Percentiles rank a stretch among this genome's conserved stretches.
These are phyloP conservation scores for Lactarius deliciosus DNA, from an alignment of 768 basidiomycete species.

Conservation along the genomic window DNA sequence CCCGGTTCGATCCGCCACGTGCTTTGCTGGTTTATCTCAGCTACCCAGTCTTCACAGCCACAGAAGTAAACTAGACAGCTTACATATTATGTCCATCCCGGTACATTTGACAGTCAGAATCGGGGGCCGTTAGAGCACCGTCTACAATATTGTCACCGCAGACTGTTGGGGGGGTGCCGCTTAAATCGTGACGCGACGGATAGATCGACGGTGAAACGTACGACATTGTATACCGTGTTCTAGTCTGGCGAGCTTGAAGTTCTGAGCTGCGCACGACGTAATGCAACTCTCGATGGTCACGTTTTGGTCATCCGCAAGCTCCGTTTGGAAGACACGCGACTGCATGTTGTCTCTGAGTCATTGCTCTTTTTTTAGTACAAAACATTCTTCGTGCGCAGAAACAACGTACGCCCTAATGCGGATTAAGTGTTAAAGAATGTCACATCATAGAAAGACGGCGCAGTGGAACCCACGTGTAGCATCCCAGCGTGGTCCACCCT, in stretches of 20 bases:
- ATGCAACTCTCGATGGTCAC: constrained; percentile 68
- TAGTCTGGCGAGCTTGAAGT: constrained; percentile 65
- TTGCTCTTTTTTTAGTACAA: constrained; percentile 8
- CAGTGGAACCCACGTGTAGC: constrained; percentile 50
- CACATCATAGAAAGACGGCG: constrained; percentile 1
- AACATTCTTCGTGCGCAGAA: background rate
- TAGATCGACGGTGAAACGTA: constrained; percentile 36
- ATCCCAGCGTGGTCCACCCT: constrained; percentile 59
- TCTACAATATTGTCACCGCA: constrained; percentile 67
- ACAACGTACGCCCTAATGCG: constrained; percentile 47
- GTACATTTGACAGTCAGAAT: constrained; percentile 63
- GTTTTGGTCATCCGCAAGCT: constrained; percentile 39
- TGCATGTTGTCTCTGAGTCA: constrained; percentile 50
- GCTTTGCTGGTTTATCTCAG: constrained; percentile 46
- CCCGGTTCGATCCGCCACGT: constrained; percentile 68
- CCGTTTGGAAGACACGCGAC: constrained; percentile 56
- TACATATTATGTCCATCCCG: constrained; percentile 70
- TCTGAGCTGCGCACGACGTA: constrained; percentile 49
- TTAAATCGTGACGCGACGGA: background rate
- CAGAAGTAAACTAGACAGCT: constrained; percentile 30
- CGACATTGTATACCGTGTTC: constrained; percentile 59
- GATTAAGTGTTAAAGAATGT: constrained; percentile 36
- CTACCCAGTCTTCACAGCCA: background rate
- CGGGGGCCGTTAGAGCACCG: constrained; percentile 52
- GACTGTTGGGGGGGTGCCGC: constrained; percentile 40